Evolutionary conservation across 768 basidiomycete genomes (phyloP), one percentile per base, ranked within the genome.

Genomic region (Russula vinacea): DNA sequence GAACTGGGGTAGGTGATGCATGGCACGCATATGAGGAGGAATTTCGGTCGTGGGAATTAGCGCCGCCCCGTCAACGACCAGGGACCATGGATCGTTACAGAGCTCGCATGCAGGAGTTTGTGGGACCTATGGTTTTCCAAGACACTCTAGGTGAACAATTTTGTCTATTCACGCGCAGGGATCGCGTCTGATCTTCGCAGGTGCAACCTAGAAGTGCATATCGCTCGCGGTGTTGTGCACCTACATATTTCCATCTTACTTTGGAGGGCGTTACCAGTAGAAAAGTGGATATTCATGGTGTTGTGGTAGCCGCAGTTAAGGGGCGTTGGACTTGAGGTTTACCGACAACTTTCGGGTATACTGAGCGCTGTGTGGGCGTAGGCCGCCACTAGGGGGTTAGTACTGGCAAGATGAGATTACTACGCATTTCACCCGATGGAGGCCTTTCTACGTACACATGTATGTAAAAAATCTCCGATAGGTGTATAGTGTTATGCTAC

Each of bases 111-210:
- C 33, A 47, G 35, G 35, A n/a, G 7, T 35, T 62, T 14, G 35
- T 62, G 60, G 54, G 53, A 11, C 44, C 53, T 24, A 22, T 56
- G 53, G 19, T 56, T n/a, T 19, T 56, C 35, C 44, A 14, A 37
- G 24, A 47, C 3, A 37, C 47, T 44, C 1, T 10, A 47, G 52
- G 50, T 32, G 39, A 24, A 16, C 32, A 17, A 49, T 17, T 33
- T 39, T 33, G 10, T 37, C 45, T 13, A 19, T 42, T 8, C 22
- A 35, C 10, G 29, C 10, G 17, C 26, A n/a, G 26, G 6, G 24
- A 19, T n/a, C 10, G 26, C 6, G 11, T 32, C 55, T 45, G 29
- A 17, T 47, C 32, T 13, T 57, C 55, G 26, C 39, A 56, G 55
- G 39, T 56, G 39, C n/a, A 7, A 37, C 37, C 16, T 39, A 22